phyloP scores from a whole-genome alignment of 208 protist genomes.

The Leishmania braziliensis region DNA sequence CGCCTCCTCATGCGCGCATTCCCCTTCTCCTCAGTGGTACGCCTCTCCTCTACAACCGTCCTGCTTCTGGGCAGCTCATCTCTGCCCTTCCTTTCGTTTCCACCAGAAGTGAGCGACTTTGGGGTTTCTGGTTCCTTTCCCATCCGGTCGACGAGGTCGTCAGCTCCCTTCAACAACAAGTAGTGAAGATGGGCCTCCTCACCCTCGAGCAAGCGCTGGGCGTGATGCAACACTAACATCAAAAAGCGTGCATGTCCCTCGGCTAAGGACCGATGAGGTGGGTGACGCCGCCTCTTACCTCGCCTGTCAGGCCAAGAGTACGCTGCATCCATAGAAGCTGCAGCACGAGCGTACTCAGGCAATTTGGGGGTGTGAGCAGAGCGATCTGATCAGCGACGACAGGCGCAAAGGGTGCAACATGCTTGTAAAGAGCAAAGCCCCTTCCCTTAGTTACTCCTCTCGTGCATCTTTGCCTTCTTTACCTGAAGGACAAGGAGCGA shows the following conservation, averaged over 20 bases:
- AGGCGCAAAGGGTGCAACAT: conserved; percentile 35
- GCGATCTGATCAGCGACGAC: conserved; percentile 44
- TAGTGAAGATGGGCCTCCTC: not conserved
- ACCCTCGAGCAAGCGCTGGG: not conserved
- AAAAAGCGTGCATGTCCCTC: not conserved
- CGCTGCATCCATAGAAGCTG: not conserved
- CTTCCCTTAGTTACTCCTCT: not conserved
- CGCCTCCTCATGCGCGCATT: not conserved
- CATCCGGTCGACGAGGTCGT: not conserved
- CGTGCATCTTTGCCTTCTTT: not conserved
- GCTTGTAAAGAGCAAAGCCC: not conserved
- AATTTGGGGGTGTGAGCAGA: no score
- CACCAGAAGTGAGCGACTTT: not conserved
- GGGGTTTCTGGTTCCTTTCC: not conserved
- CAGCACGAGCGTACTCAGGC: not conserved
- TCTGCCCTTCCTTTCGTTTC: not conserved
- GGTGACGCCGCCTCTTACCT: not conserved
- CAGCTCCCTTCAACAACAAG: not conserved
- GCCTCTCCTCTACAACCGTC: not conserved
- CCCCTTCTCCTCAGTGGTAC: not conserved
- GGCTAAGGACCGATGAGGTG: not conserved
- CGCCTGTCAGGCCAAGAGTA: not conserved
- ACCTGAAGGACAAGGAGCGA: not conserved
- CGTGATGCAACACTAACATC: not conserved
- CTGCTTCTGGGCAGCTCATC: not conserved